Evolutionary conservation across 805 yeast genomes (phyloP), one percentile per base, ranked within the genome.

Genomic region (Cyberlindnera euphorbiae): DNA sequence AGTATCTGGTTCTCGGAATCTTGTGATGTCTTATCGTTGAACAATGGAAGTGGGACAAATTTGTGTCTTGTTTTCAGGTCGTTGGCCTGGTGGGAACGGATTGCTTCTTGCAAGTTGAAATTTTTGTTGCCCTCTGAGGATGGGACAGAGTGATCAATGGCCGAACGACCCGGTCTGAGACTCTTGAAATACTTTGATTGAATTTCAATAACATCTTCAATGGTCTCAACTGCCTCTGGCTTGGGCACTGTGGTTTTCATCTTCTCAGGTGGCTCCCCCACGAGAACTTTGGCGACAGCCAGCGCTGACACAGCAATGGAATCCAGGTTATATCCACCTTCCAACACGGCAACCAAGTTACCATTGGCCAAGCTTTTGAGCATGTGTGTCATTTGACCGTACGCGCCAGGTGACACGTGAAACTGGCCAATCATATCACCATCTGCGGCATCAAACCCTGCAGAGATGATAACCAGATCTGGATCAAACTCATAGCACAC

Each of bases 361-460:
- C 98, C 98, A 50, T 74, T 75, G 3, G 97, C 96, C 29, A 93
- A 63, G 26, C 86, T 77, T 60, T 89, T 89, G 46, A 93, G 67
- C 79, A 80, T 71, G 55, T 88, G 95, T 4, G 97, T 85, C 96
- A 93, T 88, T 45, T 88, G 89, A 8, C 96, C 97, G 58, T 93
- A 93, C 11, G 96, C 96, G 26, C 88, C 82, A 2, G 98, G 98
- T 0, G 96, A 73, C 2, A 93, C 95, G 57, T 86, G 94, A 59
- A 97, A 93, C 31, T 90, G 95, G 9, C 98, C 99, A 45, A 93
- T 85, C 40, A 87, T 81, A 60, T 93, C 99, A 41, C 97, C 97
- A 52, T 86, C 96, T 1, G 99, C 99, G 15, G 98, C 98, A 63
- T 93, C 99, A 52, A 93, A 93, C 0, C 99, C 99, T 1, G 97